Evolutionary conservation across 2,329 filamentous ascomycete genomes (phyloP), one percentile per base, ranked within the genome.

Genomic region (Colletotrichum sidae): DNA sequence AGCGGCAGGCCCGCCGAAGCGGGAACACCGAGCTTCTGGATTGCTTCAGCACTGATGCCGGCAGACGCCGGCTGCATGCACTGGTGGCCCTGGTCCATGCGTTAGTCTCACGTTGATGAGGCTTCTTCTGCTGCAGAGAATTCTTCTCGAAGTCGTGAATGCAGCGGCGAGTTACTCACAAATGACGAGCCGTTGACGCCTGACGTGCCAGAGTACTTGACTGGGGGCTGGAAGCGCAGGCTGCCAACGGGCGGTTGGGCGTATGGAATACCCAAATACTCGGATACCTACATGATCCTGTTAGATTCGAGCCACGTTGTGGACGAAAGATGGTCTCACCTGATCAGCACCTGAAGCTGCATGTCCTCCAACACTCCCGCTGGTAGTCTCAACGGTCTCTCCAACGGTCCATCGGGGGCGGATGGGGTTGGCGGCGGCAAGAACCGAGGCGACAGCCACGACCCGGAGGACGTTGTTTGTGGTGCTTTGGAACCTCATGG

Each of bases 251-350:
- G 74, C 35, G 77, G 74, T 67, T 86, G 81, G 3, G 86, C 87
- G 70, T 84, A 89, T 0, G 86, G 87, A 3, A 89, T 82, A 1
- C 83, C 84, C 2, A 85, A 72, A 70, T 67, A 68, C 38, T 68
- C 67, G 25, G 65, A 67, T 7, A 67, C 65, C 62, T 66, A 8
- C 5, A 34, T 37, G 6, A 4, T 12, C 8, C 15, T 12, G 37
- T 66, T 13, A 62, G 58, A 34, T 13, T 1, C 37, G 7, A 25
- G 34, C 34, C 8, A 17, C n/a, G 7, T 6, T 35, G 6, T 5
- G 13, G 37, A 33, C 1, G 1, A 3, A 17, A 9, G 2, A 12
- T 8, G 33, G 17, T 25, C 63, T 15, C 38, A 49, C 63, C 63
- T 66, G 37, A 42, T 66, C 47, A n/a, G 53, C 65, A 4, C 38